Base-by-base conservation (phyloP, 805 yeast genomes). In the Citeromyces matritensis region DNA sequence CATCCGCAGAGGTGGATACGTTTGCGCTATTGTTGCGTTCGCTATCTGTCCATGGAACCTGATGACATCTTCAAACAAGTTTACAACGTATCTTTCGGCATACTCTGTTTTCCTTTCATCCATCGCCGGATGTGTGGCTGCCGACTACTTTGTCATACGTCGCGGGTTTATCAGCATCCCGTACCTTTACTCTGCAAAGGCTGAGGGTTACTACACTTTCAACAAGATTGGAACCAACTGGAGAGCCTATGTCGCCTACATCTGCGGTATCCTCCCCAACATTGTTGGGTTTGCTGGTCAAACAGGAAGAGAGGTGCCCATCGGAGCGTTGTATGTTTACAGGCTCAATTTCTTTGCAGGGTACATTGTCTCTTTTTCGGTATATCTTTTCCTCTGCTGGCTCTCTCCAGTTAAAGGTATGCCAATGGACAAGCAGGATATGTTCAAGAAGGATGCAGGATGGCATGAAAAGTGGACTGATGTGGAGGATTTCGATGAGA, bases 251-350 rank as follows among this genome's bases (percentile, higher is more conserved):
- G 70, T 63, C 23, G 91, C 94, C 1, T 84, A 84, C 49, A 49
- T 84, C 40, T 63, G 75, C 41, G 94, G 94, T 34, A 75, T 85
- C 36, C 58, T 73, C 24, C 91, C 94, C 30, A 84, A 83, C 44
- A 75, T 84, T 45, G 79, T 79, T 13, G 95, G 95, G 2, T 84
- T 84, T 43, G 88, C 77, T 5, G 84, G 94, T 39, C 84, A 85
- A 7, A 73, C 81, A 15, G 81, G 76, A 26, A 67, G 73, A n/a
- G 35, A 30, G 6, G 93, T 83, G 10, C 93, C 94, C 19, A 56
- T 58, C 30, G 94, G 88, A 23, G 94, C 94, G 8, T 68, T 71
- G 36, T 61, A 69, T 35, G 69, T 84, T 29, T 84, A 80, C 58
- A 58, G 75, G 37, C 56, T 84, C 42, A 78, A 77, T 50, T 84